Percentiles rank a stretch among this genome's conserved stretches.
Conservation (phyloP, 352 stramenopile genomes). For the Lagenidium giganteum region DNA sequence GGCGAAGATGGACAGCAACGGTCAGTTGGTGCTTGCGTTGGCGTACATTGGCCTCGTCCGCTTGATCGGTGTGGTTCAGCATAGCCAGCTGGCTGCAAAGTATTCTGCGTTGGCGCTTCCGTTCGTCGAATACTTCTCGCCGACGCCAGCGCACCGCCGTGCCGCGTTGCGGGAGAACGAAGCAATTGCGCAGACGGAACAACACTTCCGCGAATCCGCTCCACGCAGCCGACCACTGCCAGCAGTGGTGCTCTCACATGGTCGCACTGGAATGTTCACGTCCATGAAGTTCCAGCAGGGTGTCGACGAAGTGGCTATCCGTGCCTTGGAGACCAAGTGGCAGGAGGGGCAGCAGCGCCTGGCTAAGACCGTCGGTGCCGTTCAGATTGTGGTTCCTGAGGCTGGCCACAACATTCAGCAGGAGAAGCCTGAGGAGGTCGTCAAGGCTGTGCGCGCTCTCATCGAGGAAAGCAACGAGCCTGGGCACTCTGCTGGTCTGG, state of each 20-base stretch:
- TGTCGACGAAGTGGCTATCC: conserved; percentile 32
- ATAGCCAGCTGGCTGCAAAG: conserved; percentile 42
- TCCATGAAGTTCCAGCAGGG: conserved; percentile 51
- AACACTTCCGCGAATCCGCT: conserved; percentile 37
- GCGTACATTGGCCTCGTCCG: conserved; percentile 59
- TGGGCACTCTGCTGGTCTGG: no score
- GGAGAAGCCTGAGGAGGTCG: conserved; percentile 58
- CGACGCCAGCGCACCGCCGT: conserved; percentile 57
- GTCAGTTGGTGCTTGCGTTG: conserved; percentile 44
- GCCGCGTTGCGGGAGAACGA: conserved; percentile 51
- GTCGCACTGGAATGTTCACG: conserved; percentile 60
- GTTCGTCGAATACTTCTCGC: conserved; percentile 59
- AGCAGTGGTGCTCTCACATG: conserved; percentile 69
- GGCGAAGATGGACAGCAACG: conserved; percentile 53
- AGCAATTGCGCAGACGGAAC: conserved; percentile 51
- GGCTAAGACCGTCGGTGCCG: conserved; percentile 37
- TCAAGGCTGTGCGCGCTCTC: conserved; percentile 49
- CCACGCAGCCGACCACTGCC: conserved; percentile 35
- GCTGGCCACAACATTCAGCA: conserved; percentile 72
- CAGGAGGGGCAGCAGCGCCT: conserved; percentile 49
- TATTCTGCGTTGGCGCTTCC: conserved; percentile 46
- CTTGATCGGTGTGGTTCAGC: conserved; percentile 62
- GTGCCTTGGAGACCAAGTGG: conserved; percentile 60
- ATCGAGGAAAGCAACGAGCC: conserved; percentile 31
- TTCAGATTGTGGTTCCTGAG: conserved; percentile 47